phyloP scores from a whole-genome alignment of 768 basidiomycete genomes.

The Trametes punicea region DNA sequence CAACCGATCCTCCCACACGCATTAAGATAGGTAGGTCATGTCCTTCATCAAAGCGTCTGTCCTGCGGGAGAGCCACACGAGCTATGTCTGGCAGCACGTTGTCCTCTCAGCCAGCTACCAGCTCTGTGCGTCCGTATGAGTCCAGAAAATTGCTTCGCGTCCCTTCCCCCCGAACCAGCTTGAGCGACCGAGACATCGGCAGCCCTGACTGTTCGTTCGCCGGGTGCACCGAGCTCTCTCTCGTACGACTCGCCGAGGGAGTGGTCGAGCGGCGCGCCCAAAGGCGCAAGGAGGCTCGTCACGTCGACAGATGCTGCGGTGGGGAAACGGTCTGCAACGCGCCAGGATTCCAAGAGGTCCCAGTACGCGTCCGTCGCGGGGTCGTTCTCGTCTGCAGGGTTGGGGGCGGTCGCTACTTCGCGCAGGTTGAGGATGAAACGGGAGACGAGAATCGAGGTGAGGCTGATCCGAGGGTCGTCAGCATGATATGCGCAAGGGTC shows the following conservation, averaged over 20 bases:
- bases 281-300: background rate
- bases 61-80: background rate
- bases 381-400: background rate
- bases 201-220: background rate
- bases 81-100: background rate
- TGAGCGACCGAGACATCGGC: background rate
- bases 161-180: background rate
- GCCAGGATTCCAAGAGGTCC: background rate
- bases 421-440: conserved; percentile 14
- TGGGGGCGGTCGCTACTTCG: background rate
- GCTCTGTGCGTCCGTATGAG: background rate
- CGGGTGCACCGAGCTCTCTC: background rate
- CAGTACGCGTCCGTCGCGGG: background rate
- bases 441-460: conserved; percentile 9
- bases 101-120: background rate
- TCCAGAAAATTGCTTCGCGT: background rate
- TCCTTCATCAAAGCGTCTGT: background rate
- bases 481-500: background rate
- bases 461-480: background rate
- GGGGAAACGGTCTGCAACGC: background rate
- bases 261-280: conserved; percentile 1
- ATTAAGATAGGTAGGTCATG: too few relatives aligned
- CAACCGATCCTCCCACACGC: too few relatives aligned
- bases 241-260: background rate
- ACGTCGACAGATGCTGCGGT: background rate